Evolutionary conservation across 345 rosid genomes (phyloP), one percentile per base, ranked within the genome.

Genomic region (Brassica incana): DNA sequence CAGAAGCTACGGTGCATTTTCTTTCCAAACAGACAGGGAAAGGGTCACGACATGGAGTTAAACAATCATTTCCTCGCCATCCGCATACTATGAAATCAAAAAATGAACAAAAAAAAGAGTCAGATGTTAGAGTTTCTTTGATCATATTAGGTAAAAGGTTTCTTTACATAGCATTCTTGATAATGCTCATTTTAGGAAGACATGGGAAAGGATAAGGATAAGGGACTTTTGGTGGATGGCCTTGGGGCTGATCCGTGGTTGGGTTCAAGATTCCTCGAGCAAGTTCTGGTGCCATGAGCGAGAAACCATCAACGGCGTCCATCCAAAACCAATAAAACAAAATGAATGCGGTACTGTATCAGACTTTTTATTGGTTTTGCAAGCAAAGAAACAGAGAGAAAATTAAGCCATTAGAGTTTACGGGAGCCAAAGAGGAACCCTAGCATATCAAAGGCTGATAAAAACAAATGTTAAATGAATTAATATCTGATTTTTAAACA

Each of bases 111-210:
- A 40, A 40, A 40, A 40, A 33, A 33, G 33, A 38, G 43, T 40
- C 48, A 40, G 11, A 40, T 40, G 3, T 40, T 2, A 8, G 12
- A 8, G 48, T 40, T 40, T 40, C 48, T 40, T 40, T 40, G 12
- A 40, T 40, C 48, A 40, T 40, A 40, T 40, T 40, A 40, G 48
- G 48, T 40, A 9, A 23, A 33, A 67, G 56, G 43, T 78, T 61
- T 29, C 79, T 85, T 82, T 77, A 93, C 98, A 93, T 89, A 67
- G 36, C 97, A 45, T 91, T 93, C 78, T 82, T 90, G 78, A 90
- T 84, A 77, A 93, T 91, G 90, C 97, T 95, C 97, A 84, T 87
- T 15, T 92, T 88, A 66, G 98, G 99, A 83, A 92, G 93, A 68
- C 92, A 88, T 25, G 91, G 77, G 84, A 86, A 88, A 32, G 94